These are phyloP conservation scores for Jacaranda copaia DNA, from an alignment of 257 asterid species.

Conservation along the genomic window DNA sequence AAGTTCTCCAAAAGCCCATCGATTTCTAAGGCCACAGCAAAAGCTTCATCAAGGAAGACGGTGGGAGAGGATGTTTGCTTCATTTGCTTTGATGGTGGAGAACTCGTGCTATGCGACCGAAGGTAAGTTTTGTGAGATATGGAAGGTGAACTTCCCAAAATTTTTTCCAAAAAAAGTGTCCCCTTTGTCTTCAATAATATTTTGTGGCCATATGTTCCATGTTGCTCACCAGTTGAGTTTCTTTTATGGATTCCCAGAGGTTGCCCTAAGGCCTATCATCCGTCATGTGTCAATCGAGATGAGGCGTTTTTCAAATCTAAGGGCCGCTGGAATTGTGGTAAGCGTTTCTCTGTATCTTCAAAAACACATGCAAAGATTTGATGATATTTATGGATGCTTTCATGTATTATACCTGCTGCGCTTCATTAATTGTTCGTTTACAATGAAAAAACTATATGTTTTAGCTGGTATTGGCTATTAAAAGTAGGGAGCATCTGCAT, in stretches of 20 bases:
- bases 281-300: constrained; percentile 88
- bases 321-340: constrained; percentile 99
- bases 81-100: constrained; percentile 98
- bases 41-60: constrained; percentile 58
- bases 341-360: constrained; percentile 30
- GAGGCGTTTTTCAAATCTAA: constrained; percentile 90
- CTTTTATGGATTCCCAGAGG: constrained; percentile 65
- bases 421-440: neutral
- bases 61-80: constrained; percentile 93
- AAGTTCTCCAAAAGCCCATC: constrained; percentile 56
- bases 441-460: neutral
- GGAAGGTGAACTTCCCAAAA: constrained; percentile 8
- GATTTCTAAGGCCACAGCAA: constrained; percentile 51
- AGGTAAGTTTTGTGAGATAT: constrained; percentile 56
- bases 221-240: constrained; percentile 27
- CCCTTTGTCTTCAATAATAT: constrained; percentile 14
- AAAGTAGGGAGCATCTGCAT: neutral
- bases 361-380: neutral
- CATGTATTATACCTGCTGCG: neutral
- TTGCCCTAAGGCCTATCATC: constrained; percentile 97
- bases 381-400: constrained; percentile 16
- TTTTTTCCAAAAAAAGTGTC: neutral
- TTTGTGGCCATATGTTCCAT: neutral
- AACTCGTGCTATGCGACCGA: constrained; percentile 88
- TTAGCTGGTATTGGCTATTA: neutral